These are phyloP conservation scores for Endotrypanum monterogeii DNA, from an alignment of 208 protist species.

Conservation along the genomic window DNA sequence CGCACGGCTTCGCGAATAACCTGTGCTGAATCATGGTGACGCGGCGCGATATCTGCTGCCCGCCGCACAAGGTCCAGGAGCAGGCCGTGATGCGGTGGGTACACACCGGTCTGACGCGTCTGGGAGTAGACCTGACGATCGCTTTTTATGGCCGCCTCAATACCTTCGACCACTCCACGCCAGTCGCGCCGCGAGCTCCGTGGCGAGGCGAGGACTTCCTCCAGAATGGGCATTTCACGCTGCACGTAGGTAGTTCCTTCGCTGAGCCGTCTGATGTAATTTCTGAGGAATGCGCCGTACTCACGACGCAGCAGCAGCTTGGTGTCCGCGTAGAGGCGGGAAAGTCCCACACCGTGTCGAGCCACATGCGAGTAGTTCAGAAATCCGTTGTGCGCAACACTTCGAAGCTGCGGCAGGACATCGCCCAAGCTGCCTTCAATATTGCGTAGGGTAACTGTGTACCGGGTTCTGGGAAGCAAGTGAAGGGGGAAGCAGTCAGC, in stretches of 20 bases:
- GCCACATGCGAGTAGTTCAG: slow-evolving; percentile 83
- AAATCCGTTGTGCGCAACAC: slow-evolving; percentile 46
- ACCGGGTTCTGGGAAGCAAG: slow-evolving; percentile 58
- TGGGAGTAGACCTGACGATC: slow-evolving; percentile 45
- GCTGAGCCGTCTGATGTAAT: slow-evolving; percentile 53
- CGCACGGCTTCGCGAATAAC: slow-evolving; percentile 70
- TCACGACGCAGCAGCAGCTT: slow-evolving; percentile 70
- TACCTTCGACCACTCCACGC: slow-evolving; percentile 28
- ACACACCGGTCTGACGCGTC: slow-evolving; percentile 64
- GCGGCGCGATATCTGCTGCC: slow-evolving; percentile 45
- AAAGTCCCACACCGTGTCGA: slow-evolving; percentile 63
- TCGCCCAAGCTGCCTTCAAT: slow-evolving; percentile 59
- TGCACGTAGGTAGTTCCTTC: slow-evolving; percentile 61
- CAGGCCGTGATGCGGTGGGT: slow-evolving; percentile 73
- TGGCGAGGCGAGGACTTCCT: slow-evolving; percentile 45
- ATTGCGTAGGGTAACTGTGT: slow-evolving; percentile 74
- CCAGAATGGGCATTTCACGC: slow-evolving; percentile 61
- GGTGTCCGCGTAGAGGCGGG: slow-evolving; percentile 58
- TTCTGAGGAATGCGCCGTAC: slow-evolving; percentile 55
- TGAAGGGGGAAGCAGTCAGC: slow-evolving; percentile 40
- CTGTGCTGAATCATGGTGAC: slow-evolving; percentile 69
- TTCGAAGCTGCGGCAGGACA: slow-evolving; percentile 65
- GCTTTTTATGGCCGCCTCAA: slow-evolving; percentile 40
- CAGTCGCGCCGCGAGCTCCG: slow-evolving; percentile 44
- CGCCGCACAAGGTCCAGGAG: slow-evolving; percentile 75